Conservation (phyloP, 768 basidiomycete species). For the Stropharia rugosoannulata region DNA sequence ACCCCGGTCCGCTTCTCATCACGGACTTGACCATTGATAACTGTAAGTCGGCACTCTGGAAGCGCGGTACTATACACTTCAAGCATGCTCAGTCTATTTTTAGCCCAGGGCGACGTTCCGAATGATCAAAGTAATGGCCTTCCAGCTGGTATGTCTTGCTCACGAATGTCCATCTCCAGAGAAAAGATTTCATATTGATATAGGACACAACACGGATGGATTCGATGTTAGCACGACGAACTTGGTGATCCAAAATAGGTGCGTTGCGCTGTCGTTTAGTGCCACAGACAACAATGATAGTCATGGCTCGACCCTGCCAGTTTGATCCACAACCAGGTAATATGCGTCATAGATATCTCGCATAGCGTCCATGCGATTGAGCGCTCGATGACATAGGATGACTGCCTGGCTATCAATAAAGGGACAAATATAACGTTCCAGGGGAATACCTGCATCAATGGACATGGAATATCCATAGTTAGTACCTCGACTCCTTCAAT, state of each 20-base stretch:
- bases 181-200: not conserved
- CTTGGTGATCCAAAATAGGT: constrained; percentile 44
- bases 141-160: constrained; percentile 13
- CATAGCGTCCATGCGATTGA: not conserved
- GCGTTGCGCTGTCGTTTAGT: not conserved
- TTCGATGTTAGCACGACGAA: constrained; percentile 41
- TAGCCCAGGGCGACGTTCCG: constrained; percentile 51
- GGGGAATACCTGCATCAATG: constrained; percentile 53
- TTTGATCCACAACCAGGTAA: constrained; percentile 35
- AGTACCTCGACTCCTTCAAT: not conserved
- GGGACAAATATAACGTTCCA: constrained; percentile 46
- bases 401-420: constrained; percentile 57
- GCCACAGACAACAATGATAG: not conserved
- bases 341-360: constrained; percentile 11
- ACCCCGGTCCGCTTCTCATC: constrained; percentile 41
- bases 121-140: constrained; percentile 49
- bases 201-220: constrained; percentile 46
- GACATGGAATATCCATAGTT: constrained; percentile 66
- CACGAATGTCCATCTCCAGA: not conserved
- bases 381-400: constrained; percentile 36
- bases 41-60: constrained; percentile 34
- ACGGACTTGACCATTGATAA: constrained; percentile 52
- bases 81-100: not conserved
- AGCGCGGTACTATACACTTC: not conserved
- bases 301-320: constrained; percentile 12